Evolutionary conservation across 2,329 filamentous ascomycete species (phyloP).

Genomic region (Fusarium denticulatum): DNA sequence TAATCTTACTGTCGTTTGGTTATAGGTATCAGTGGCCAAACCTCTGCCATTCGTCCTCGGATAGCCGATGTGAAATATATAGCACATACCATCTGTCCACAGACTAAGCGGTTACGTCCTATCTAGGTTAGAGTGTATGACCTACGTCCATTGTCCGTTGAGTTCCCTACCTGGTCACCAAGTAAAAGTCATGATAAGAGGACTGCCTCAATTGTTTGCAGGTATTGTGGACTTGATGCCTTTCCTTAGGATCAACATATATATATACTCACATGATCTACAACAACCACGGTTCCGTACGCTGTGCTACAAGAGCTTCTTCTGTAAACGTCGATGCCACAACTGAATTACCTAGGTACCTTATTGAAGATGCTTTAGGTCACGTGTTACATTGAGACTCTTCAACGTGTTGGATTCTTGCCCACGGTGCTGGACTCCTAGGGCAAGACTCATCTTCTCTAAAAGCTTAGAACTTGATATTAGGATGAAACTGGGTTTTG

Average conservation of each 20-base stretch:
- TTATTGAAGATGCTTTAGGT: neutral
- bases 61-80: conserved; percentile 28
- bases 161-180: conserved; percentile 8
- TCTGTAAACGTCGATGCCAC: neutral
- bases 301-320: neutral
- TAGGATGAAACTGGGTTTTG: neutral
- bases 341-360: neutral
- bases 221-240: neutral
- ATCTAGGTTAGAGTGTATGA: conserved; percentile 29
- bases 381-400: conserved; percentile 7
- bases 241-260: neutral
- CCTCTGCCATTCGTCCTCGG: conserved; percentile 17
- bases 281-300: neutral
- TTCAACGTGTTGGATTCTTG: neutral
- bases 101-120: conserved; percentile 32
- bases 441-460: neutral
- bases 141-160: conserved; percentile 19
- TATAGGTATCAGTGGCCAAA: neutral
- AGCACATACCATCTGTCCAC: conserved; percentile 7
- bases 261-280: neutral
- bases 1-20: neutral
- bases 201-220: conserved; percentile 14
- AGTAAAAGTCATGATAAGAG: conserved; percentile 1
- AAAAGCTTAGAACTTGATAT: no score
- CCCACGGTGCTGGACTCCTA: neutral